phyloP scores from a whole-genome alignment of 2,329 filamentous ascomycete species.

The Cadophora sp. region DNA sequence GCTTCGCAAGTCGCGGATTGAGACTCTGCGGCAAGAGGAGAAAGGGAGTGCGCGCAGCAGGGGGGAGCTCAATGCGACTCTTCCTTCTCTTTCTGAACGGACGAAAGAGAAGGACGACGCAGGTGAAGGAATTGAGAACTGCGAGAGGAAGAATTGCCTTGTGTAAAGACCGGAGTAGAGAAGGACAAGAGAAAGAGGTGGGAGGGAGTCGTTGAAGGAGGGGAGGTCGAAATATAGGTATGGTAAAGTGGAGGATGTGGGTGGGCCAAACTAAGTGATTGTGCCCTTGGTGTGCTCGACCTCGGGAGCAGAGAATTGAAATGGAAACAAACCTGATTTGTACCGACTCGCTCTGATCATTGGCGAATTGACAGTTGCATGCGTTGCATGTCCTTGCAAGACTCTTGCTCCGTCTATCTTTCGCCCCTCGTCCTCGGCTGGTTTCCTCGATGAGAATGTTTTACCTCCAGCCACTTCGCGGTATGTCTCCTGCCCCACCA shows the following conservation, averaged over 20 bases:
- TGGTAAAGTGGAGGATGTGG: neutral
- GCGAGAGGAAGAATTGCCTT: neutral
- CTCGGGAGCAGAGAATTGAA: neutral
- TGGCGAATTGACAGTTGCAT: neutral
- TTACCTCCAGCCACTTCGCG: neutral
- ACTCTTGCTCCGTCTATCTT: slow-evolving; percentile 4
- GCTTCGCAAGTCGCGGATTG: slow-evolving; percentile 29
- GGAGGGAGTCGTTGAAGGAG: slow-evolving; percentile 1
- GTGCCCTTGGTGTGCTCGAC: neutral
- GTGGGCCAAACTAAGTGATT: neutral
- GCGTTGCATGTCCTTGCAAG: neutral
- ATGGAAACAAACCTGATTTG: neutral
- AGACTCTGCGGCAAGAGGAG: slow-evolving; percentile 22
- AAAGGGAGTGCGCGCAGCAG: neutral
- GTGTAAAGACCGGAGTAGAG: slow-evolving; percentile 2
- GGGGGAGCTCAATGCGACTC: slow-evolving; percentile 16
- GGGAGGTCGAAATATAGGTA: neutral
- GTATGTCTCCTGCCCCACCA: neutral
- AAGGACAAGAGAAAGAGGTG: neutral
- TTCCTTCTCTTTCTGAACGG: slow-evolving; percentile 4
- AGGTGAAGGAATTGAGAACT: neutral
- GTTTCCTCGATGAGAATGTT: neutral
- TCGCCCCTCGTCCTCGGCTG: neutral
- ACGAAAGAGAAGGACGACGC: slow-evolving; percentile 8
- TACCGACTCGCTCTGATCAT: slow-evolving; percentile 5